phyloP scores from a whole-genome alignment of 768 basidiomycete species.

The Boletus subparvulus region DNA sequence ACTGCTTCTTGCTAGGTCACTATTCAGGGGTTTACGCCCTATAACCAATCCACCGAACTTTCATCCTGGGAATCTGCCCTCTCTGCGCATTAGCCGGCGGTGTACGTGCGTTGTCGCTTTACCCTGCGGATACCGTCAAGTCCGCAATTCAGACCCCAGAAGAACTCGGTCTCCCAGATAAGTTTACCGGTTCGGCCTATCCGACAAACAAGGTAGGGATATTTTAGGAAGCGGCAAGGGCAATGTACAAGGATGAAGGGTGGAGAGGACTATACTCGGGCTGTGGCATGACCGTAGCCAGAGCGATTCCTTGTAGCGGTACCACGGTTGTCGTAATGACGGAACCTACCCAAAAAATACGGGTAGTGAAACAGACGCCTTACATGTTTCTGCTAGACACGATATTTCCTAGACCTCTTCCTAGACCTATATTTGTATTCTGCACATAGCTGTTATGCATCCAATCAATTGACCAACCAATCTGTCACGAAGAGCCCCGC shows the following conservation, averaged over 20 bases:
- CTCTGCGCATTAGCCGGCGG: constrained; percentile 76
- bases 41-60: constrained; percentile 19
- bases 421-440: constrained; percentile 1
- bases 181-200: constrained; percentile 10
- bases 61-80: constrained; percentile 72
- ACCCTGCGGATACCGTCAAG: constrained; percentile 91
- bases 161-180: constrained; percentile 58
- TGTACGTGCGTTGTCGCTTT: constrained; percentile 75
- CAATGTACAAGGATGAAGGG: constrained; percentile 74
- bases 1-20: constrained; percentile 49
- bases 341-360: constrained; percentile 52
- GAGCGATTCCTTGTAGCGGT: constrained; percentile 82
- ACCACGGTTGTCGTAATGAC: constrained; percentile 88
- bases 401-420: neutral
- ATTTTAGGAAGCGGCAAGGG: constrained; percentile 58
- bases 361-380: constrained; percentile 18
- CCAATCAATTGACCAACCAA: constrained; percentile 24
- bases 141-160: constrained; percentile 89
- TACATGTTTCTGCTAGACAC: neutral
- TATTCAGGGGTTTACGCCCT: neutral
- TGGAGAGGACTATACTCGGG: constrained; percentile 82
- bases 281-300: constrained; percentile 82
- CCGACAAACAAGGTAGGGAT: constrained; percentile 35
- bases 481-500: constrained; percentile 32
- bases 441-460: neutral